Percentiles rank a stretch among this genome's conserved stretches.
Evolutionary conservation across 2,329 filamentous ascomycete genomes (phyloP).

Genomic region (Ceratocystis lukuohia): DNA sequence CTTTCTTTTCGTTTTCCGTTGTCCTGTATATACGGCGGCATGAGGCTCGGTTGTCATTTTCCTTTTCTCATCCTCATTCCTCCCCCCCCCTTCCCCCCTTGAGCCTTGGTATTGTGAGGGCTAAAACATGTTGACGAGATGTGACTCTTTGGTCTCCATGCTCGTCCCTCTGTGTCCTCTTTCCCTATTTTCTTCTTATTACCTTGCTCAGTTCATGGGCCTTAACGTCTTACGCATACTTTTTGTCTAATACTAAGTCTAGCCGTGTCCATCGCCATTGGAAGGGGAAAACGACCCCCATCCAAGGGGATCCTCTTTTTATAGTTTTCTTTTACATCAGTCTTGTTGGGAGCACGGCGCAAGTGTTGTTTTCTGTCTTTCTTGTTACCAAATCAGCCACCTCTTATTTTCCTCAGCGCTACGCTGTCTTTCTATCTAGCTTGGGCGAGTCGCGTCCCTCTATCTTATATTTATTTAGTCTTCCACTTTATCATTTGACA

Average conservation of each 20-base stretch:
- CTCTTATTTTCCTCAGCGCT: background rate
- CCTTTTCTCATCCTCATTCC: background rate
- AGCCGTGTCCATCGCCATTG: background rate
- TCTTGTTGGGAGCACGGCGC: conserved; percentile 13
- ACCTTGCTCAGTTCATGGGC: background rate
- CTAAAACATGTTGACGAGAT: background rate
- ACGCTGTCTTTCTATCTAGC: background rate
- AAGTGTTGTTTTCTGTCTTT: conserved; percentile 8
- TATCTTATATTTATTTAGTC: background rate
- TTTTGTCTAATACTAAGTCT: conserved; percentile 1
- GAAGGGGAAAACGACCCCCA: background rate
- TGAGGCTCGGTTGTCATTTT: background rate
- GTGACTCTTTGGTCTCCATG: background rate
- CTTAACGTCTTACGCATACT: background rate
- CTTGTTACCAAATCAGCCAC: conserved; percentile 3
- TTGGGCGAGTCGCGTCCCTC: background rate
- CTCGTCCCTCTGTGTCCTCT: conserved; percentile 19
- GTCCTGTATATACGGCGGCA: background rate
- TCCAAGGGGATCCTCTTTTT: background rate
- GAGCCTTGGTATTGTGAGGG: background rate
- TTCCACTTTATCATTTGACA: background rate
- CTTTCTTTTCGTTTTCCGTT: background rate
- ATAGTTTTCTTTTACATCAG: conserved; percentile 6
- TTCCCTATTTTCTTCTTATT: conserved; percentile 20
- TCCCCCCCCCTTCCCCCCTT: background rate